phyloP scores from a whole-genome alignment of 2,329 filamentous ascomycete species.

The Paecilomyces formosus region DNA sequence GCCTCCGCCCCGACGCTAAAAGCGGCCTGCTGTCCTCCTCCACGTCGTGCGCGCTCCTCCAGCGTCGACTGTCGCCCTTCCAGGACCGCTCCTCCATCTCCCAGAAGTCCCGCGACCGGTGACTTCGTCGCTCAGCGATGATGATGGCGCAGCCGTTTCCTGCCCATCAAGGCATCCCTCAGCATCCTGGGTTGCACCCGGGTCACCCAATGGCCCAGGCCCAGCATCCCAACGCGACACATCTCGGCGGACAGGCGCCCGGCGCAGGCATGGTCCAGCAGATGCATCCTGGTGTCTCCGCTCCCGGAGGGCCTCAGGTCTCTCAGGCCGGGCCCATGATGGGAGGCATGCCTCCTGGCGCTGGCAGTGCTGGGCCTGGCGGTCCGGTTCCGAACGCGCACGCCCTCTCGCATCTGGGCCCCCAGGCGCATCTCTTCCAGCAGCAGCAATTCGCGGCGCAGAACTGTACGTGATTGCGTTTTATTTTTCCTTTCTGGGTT shows the following conservation, averaged over 20 bases:
- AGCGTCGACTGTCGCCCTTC: conserved; percentile 2
- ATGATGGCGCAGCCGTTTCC: conserved; percentile 50
- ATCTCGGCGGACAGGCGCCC: conserved; percentile 42
- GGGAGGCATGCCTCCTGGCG: conserved; percentile 54
- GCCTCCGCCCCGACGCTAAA: conserved; percentile 27
- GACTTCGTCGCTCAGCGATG: conserved; percentile 38
- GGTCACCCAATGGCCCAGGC: conserved; percentile 54
- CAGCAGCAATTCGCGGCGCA: conserved; percentile 36
- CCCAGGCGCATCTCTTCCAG: conserved; percentile 49
- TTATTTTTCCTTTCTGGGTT: not conserved
- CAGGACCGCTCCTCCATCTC: conserved; percentile 4
- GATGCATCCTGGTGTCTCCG: conserved; percentile 56
- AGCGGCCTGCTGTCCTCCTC: conserved; percentile 16
- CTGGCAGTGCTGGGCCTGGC: conserved; percentile 44
- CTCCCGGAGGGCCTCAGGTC: conserved; percentile 51
- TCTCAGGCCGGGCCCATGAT: conserved; percentile 59
- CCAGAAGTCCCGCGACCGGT: conserved; percentile 23
- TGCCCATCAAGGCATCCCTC: conserved; percentile 52
- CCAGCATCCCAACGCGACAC: conserved; percentile 51
- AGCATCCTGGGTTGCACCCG: conserved; percentile 52
- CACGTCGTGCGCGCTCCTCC: conserved; percentile 3
- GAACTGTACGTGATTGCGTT: conserved; percentile 35
- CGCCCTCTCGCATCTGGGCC: conserved; percentile 53
- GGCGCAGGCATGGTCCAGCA: conserved; percentile 45
- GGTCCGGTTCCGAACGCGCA: conserved; percentile 48